Conservation (phyloP, 2,329 filamentous ascomycete genomes). For the Colletotrichum plurivorum region DNA sequence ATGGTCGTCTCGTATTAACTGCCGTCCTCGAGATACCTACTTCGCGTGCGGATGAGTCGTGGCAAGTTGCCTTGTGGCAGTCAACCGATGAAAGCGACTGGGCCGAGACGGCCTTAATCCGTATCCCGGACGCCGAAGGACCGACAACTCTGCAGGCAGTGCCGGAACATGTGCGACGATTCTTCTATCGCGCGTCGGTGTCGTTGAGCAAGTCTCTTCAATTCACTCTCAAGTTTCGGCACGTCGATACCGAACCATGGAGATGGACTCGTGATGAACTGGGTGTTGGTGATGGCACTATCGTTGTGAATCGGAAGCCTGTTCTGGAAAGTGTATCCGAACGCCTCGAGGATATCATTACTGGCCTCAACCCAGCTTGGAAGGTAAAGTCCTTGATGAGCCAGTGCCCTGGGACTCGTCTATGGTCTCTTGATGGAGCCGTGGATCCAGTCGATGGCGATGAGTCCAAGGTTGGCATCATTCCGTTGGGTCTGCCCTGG, state of each 20-base stretch:
- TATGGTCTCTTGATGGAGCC: slow-evolving; percentile 76
- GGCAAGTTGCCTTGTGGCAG: slow-evolving; percentile 85
- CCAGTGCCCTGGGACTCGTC: slow-evolving; percentile 76
- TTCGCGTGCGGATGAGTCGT: slow-evolving; percentile 68
- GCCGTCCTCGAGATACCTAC: slow-evolving; percentile 78
- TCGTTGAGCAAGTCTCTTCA: slow-evolving; percentile 63
- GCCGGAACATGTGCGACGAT: slow-evolving; percentile 22
- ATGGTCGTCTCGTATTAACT: slow-evolving; percentile 69
- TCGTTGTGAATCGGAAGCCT: slow-evolving; percentile 63
- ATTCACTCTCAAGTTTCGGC: slow-evolving; percentile 82
- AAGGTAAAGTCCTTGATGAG: slow-evolving; percentile 68
- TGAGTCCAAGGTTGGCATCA: slow-evolving; percentile 68
- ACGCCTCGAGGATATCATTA: slow-evolving; percentile 69
- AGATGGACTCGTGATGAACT: slow-evolving; percentile 79
- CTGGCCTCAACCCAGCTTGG: slow-evolving; percentile 69
- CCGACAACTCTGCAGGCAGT: slow-evolving; percentile 67
- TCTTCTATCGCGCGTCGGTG: slow-evolving; percentile 49
- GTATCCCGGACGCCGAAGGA: slow-evolving; percentile 42
- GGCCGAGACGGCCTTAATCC: slow-evolving; percentile 64
- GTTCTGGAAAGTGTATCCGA: slow-evolving; percentile 48
- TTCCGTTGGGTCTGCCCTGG: slow-evolving; percentile 75
- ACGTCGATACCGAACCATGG: slow-evolving; percentile 69
- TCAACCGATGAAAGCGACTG: slow-evolving; percentile 68
- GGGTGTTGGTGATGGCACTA: slow-evolving; percentile 72
- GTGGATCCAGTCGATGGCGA: slow-evolving; percentile 71